Base-by-base conservation (phyloP, 352 stramenopile species). In the Phytophthora pisi region DNA sequence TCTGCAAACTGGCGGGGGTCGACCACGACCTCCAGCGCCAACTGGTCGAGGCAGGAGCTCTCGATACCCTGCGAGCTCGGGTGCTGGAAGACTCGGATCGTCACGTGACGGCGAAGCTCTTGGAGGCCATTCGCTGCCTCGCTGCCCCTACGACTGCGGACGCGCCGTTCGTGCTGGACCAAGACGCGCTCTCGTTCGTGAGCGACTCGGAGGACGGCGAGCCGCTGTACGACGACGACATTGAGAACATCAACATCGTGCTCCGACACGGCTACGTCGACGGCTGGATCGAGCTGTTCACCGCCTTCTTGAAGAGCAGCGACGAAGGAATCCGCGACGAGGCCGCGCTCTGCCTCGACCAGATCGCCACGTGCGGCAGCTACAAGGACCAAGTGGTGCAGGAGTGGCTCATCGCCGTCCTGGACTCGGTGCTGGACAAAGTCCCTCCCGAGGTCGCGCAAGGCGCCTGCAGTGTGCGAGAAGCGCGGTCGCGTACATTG, bases 271-370 rank as follows among this genome's bases (percentile, higher is more conserved):
- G 79, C 30, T 89, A 90, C 64, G 78, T 92, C 2, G 81, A 89
- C 53, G 85, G 85, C 4, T 93, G 85, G 85, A 91, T 93, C 51
- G 85, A 91, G 50, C 49, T 93, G n/a, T 91, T 91, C 57, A 90
- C 82, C 8, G 70, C 82, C 10, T 88, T 89, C 31, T 43, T 91
- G 6, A 77, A 78, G 18, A 85, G 74, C 30, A 70, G 79, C n/a
- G 60, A 91, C 51, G 53, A 77, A 20, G 64, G 67, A 0, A 77
- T 93, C 10, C 76, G 80, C 4, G 66, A 69, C 15, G 64, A 91
- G 56, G 85, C 85, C 7, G 78, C 78, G 1, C 59, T 72, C n/a
- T 93, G 85, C 49, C 74, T 93, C 6, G 51, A 88, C 6, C 81
- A 89, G 52, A 76, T 93, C 13, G 73, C 73, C 4, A 79, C 62